These are phyloP conservation scores for Populus alba DNA, from an alignment of 345 rosid genomes.

Conservation along the genomic window DNA sequence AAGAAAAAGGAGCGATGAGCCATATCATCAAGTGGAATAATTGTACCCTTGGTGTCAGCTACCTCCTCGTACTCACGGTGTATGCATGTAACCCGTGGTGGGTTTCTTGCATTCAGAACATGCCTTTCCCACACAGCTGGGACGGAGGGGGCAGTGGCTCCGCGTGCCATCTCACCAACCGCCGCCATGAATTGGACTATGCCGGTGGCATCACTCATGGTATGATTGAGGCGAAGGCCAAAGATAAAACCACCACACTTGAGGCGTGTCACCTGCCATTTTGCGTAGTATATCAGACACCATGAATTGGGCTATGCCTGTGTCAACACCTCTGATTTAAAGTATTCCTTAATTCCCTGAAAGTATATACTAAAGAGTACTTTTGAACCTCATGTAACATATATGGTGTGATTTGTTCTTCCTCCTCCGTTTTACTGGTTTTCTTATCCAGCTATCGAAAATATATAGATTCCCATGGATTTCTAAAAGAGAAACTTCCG, in stretches of 20 bases:
- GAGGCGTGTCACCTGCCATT: slow-evolving; percentile 19
- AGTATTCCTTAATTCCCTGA: too few relatives aligned
- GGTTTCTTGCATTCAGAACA: slow-evolving; percentile 7
- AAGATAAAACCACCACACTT: slow-evolving; percentile 23
- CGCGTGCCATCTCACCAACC: slow-evolving; percentile 14
- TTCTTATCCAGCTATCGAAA: too few relatives aligned
- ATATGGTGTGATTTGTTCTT: too few relatives aligned
- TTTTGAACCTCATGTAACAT: too few relatives aligned
- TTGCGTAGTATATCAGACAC: background rate
- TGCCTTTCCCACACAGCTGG: slow-evolving; percentile 10
- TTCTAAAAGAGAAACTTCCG: too few relatives aligned
- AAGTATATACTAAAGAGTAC: too few relatives aligned
- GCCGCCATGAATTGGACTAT: slow-evolving; percentile 16
- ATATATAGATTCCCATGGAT: too few relatives aligned
- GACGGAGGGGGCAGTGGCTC: background rate
- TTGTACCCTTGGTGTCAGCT: background rate
- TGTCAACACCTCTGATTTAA: too few relatives aligned
- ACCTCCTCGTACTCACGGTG: slow-evolving; percentile 17
- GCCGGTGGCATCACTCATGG: slow-evolving; percentile 16
- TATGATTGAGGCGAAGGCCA: slow-evolving; percentile 14
- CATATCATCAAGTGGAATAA: slow-evolving; percentile 2
- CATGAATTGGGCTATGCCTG: too few relatives aligned
- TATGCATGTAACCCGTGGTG: background rate
- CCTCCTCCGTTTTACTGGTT: too few relatives aligned
- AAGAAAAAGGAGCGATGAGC: slow-evolving; percentile 17